Conservation (phyloP, 805 yeast genomes). For the Ogataea nitratoaversa region DNA sequence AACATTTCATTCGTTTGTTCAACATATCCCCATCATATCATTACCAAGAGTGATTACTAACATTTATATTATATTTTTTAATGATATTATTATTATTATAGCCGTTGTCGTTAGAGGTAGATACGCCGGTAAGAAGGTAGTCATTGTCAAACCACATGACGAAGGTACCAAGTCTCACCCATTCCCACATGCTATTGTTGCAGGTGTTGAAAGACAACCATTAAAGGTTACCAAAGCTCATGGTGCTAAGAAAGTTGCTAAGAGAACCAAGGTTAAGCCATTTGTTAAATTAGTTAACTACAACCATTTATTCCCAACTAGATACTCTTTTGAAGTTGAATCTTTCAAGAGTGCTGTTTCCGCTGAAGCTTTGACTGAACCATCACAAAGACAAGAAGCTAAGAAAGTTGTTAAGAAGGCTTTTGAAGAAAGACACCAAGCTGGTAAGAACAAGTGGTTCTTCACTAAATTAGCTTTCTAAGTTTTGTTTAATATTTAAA, state of each 20-base stretch:
- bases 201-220: conserved; percentile 99
- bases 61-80: conserved; percentile 10
- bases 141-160: conserved; percentile 96
- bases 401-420: conserved; percentile 98
- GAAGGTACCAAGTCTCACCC: conserved; percentile 99
- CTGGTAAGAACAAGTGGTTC: conserved; percentile 99
- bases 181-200: conserved; percentile 99
- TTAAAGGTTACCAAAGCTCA: conserved; percentile 91
- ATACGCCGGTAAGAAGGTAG: conserved; percentile 99
- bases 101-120: conserved; percentile 99
- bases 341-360: conserved; percentile 87
- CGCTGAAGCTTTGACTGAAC: conserved; percentile 93
- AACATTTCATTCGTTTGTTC: not conserved
- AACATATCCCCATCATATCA: too few species aligned
- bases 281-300: conserved; percentile 98
- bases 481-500: conserved; percentile 7
- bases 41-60: conserved; percentile 29
- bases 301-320: conserved; percentile 99
- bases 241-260: conserved; percentile 94
- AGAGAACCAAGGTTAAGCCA: conserved; percentile 98
- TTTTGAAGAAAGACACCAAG: conserved; percentile 98
- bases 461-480: conserved; percentile 72
- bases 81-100: conserved; percentile 27
- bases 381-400: conserved; percentile 98
- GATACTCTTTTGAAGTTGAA: conserved; percentile 97